Conservation (phyloP, 176 grass and related monocot species). For the Avena atlantica region DNA sequence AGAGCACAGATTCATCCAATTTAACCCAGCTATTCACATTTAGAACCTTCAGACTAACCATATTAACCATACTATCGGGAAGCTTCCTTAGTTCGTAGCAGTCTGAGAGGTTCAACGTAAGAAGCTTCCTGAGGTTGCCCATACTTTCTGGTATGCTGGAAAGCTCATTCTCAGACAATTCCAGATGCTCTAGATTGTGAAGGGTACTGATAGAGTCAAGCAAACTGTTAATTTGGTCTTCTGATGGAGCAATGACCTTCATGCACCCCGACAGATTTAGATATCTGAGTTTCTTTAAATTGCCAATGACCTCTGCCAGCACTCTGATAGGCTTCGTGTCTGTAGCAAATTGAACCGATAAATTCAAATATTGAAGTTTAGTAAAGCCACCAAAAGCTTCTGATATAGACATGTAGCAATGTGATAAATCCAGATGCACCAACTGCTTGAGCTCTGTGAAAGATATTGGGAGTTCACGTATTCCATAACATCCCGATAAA, state of each 20-base stretch:
- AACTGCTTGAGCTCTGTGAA: background rate
- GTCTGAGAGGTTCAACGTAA: background rate
- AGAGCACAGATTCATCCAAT: background rate
- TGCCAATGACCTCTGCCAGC: background rate
- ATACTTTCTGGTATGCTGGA: background rate
- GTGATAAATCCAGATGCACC: conserved; percentile 25
- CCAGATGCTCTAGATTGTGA: conserved; percentile 14
- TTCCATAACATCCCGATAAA: background rate
- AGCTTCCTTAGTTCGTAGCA: background rate
- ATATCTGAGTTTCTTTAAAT: background rate
- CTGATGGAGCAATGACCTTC: background rate
- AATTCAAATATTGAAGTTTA: conserved; percentile 6
- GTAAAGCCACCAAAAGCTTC: background rate
- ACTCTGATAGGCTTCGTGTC: background rate
- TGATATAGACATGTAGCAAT: background rate
- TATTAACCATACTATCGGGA: background rate
- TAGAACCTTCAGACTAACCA: background rate
- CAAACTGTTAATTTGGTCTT: background rate
- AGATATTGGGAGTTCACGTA: background rate
- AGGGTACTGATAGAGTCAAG: background rate
- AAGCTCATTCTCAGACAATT: background rate
- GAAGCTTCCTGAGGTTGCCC: background rate
- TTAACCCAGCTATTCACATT: accelerated
- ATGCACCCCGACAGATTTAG: conserved; percentile 18
- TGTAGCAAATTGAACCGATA: background rate